phyloP scores from a whole-genome alignment of 1,284 basidiomycete genomes.

The Tilletia setariae region DNA sequence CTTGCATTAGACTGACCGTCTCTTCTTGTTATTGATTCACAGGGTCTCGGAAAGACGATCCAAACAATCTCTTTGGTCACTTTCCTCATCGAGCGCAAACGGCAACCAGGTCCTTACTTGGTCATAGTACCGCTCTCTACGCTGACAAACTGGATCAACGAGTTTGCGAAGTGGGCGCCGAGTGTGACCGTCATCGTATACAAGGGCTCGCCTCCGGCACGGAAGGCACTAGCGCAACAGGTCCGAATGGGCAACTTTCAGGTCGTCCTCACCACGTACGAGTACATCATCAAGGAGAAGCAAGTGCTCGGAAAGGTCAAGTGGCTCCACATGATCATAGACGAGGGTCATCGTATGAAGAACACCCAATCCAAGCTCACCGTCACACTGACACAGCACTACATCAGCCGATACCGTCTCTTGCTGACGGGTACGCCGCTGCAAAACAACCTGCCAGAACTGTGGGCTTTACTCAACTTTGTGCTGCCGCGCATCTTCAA shows the following conservation, averaged over 20 bases:
- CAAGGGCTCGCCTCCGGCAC: constrained; percentile 51
- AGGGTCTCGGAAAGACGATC: constrained; percentile 54
- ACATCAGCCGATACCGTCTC: constrained; percentile 87
- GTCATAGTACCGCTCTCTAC: constrained; percentile 55
- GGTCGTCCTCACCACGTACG: constrained; percentile 53
- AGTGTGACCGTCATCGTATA: constrained; percentile 49
- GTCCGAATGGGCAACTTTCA: constrained; percentile 51
- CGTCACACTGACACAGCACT: constrained; percentile 87
- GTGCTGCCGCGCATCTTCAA: constrained; percentile 98
- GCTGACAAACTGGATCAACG: constrained; percentile 54
- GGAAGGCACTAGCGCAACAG: constrained; percentile 45
- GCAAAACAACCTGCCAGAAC: constrained; percentile 96
- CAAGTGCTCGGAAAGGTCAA: constrained; percentile 53
- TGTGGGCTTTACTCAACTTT: constrained; percentile 98
- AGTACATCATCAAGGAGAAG: constrained; percentile 56
- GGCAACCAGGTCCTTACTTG: constrained; percentile 52
- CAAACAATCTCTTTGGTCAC: constrained; percentile 55
- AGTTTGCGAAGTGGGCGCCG: constrained; percentile 54
- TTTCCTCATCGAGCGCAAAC: constrained; percentile 54
- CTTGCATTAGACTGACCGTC: not conserved
- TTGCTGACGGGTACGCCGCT: constrained; percentile 97
- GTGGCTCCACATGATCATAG: constrained; percentile 55
- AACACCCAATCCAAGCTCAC: constrained; percentile 94
- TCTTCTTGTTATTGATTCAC: not conserved
- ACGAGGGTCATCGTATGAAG: constrained; percentile 93